A percentile compares a stretch with the other conserved stretches of the same genome.
Conservation (phyloP, 768 basidiomycete genomes). For the Xerocomellus intermedius region DNA sequence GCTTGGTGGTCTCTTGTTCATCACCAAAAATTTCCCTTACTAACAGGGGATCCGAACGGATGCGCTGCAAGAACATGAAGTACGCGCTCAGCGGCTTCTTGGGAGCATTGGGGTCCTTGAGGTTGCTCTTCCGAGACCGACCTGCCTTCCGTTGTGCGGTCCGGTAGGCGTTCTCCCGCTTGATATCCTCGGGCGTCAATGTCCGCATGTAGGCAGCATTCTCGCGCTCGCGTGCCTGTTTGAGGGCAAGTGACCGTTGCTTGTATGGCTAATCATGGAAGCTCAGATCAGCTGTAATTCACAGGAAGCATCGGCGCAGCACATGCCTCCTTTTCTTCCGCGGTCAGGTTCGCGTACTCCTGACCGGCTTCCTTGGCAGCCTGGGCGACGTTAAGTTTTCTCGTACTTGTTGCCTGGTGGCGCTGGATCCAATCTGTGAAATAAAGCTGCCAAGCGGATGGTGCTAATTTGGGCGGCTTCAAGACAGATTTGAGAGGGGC, state of each 20-base stretch:
- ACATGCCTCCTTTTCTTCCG: slow-evolving; percentile 80
- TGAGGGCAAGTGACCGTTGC: slow-evolving; percentile 77
- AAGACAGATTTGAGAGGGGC: slow-evolving; percentile 74
- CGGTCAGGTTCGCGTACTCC: slow-evolving; percentile 76
- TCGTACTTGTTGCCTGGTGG: slow-evolving; percentile 72
- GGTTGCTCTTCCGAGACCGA: slow-evolving; percentile 88
- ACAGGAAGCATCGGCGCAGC: slow-evolving; percentile 28
- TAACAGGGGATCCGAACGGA: slow-evolving; percentile 74
- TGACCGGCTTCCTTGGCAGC: slow-evolving; percentile 93
- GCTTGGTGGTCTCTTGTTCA: slow-evolving; percentile 91
- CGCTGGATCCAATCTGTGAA: slow-evolving; percentile 94
- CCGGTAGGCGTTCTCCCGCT: slow-evolving; percentile 88
- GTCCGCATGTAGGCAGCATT: slow-evolving; percentile 83
- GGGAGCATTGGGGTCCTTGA: slow-evolving; percentile 95
- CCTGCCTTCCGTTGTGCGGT: slow-evolving; percentile 92
- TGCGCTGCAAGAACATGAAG: slow-evolving; percentile 92
- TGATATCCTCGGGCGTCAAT: slow-evolving; percentile 91
- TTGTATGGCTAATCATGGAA: slow-evolving; percentile 68
- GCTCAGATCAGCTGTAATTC: slow-evolving; percentile 20
- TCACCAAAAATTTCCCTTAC: slow-evolving; percentile 82
- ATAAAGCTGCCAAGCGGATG: slow-evolving; percentile 95
- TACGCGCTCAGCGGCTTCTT: slow-evolving; percentile 95
- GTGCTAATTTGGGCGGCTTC: slow-evolving; percentile 87
- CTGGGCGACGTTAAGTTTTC: slow-evolving; percentile 93
- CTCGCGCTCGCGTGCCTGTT: slow-evolving; percentile 82